These are phyloP conservation scores for Artomyces pyxidatus DNA, from an alignment of 768 basidiomycete species.

Conservation along the genomic window DNA sequence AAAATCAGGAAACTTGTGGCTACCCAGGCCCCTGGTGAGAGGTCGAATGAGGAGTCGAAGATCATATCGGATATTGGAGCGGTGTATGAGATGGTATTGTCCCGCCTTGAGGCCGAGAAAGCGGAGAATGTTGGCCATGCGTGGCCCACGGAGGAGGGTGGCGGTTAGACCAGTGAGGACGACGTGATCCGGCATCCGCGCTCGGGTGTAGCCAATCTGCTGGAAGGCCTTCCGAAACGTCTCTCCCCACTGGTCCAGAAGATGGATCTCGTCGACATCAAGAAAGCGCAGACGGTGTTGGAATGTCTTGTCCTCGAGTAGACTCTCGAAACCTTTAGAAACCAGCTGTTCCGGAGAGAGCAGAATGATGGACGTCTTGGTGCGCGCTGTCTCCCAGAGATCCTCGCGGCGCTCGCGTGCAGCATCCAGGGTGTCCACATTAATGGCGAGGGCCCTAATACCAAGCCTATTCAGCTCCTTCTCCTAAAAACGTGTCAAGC, in stretches of 20 bases:
- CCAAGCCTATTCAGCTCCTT: too few relatives aligned
- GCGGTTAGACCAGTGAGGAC: neutral
- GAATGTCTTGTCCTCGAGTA: too few relatives aligned
- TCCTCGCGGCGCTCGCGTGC: too few relatives aligned
- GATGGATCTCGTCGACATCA: neutral
- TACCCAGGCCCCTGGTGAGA: neutral
- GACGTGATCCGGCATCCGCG: neutral
- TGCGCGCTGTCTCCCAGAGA: neutral
- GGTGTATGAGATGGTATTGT: neutral
- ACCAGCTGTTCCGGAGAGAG: neutral
- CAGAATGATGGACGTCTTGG: neutral
- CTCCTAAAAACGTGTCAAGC: too few relatives aligned
- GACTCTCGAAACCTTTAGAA: too few relatives aligned
- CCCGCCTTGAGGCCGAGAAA: neutral
- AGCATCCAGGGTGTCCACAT: too few relatives aligned
- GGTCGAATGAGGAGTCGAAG: neutral
- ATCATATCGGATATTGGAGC: neutral
- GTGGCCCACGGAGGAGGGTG: neutral
- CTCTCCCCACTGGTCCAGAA: neutral
- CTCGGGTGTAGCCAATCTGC: neutral
- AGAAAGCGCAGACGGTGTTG: neutral
- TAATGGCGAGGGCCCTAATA: too few relatives aligned
- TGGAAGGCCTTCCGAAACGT: neutral
- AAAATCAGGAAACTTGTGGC: neutral
- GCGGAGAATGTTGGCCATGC: neutral